Evolutionary conservation across 2,329 filamentous ascomycete species (phyloP).

Genomic region (Phaeoacremonium minimum): DNA sequence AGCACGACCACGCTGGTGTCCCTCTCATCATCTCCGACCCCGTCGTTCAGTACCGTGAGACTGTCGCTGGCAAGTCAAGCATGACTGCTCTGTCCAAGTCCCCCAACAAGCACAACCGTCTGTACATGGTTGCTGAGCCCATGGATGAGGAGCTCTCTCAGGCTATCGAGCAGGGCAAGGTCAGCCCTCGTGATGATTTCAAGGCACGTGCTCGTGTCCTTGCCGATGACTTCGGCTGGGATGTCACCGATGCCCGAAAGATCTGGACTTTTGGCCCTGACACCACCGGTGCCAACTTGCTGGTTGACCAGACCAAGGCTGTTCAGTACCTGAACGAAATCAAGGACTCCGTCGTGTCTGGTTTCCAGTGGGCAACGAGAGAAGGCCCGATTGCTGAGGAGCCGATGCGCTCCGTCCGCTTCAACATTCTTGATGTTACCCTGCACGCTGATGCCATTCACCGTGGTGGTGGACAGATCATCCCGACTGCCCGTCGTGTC

Average conservation of each 20-base stretch:
- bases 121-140: slow-evolving; percentile 91
- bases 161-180: slow-evolving; percentile 89
- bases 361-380: slow-evolving; percentile 99
- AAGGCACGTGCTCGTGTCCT: slow-evolving; percentile 95
- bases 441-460: slow-evolving; percentile 99
- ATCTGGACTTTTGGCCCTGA: slow-evolving; percentile 99
- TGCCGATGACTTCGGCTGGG: slow-evolving; percentile 97
- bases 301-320: slow-evolving; percentile 99
- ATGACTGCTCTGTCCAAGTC: slow-evolving; percentile 99
- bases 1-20: slow-evolving; percentile 98
- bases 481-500: slow-evolving; percentile 95
- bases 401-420: slow-evolving; percentile 94
- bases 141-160: slow-evolving; percentile 86
- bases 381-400: slow-evolving; percentile 98
- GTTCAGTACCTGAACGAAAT: slow-evolving; percentile 99
- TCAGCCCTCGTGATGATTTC: slow-evolving; percentile 95
- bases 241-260: slow-evolving; percentile 99
- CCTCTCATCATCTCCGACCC: slow-evolving; percentile 97
- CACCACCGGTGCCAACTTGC: slow-evolving; percentile 94
- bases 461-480: slow-evolving; percentile 98
- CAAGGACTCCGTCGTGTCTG: slow-evolving; percentile 99
- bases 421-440: slow-evolving; percentile 99
- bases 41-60: slow-evolving; percentile 98
- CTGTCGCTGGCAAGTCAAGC: slow-evolving; percentile 76
- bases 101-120: slow-evolving; percentile 99